A percentile compares a stretch with the other conserved stretches of the same genome.
phyloP scores from a whole-genome alignment of 2,329 filamentous ascomycete species.

The Colletotrichum sp. region DNA sequence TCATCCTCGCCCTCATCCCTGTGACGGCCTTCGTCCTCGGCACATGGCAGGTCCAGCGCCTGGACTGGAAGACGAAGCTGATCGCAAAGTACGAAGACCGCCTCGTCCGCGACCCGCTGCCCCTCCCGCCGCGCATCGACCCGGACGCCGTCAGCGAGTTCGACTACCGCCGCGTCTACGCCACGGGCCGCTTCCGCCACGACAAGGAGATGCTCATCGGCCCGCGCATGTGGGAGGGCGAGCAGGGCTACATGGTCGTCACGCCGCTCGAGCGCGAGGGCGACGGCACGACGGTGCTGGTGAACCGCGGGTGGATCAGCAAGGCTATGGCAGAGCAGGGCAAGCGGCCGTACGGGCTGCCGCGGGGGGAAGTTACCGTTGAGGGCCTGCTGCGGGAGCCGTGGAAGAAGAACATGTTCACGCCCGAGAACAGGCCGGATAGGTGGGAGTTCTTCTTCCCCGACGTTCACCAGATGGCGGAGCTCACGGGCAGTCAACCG shows the following conservation, averaged over 20 bases:
- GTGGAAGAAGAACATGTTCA: constrained; percentile 98
- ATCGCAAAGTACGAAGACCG: constrained; percentile 93
- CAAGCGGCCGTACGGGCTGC: constrained; percentile 70
- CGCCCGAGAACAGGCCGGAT: constrained; percentile 85
- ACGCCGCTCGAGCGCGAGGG: constrained; percentile 83
- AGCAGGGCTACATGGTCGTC: constrained; percentile 89
- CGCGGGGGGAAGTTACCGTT: constrained; percentile 74
- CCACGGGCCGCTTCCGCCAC: constrained; percentile 77
- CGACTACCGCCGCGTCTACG: constrained; percentile 85
- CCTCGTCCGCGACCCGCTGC: constrained; percentile 82
- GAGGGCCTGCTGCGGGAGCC: constrained; percentile 87
- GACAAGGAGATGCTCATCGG: constrained; percentile 97
- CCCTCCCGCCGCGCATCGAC: constrained; percentile 83
- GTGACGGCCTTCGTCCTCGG: constrained; percentile 89
- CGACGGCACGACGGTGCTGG: constrained; percentile 72
- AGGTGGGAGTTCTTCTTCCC: constrained; percentile 93
- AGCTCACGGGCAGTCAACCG: constrained; percentile 78
- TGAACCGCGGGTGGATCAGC: constrained; percentile 91
- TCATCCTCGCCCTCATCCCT: constrained; percentile 86
- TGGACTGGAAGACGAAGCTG: constrained; percentile 92
- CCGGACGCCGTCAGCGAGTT: constrained; percentile 84
- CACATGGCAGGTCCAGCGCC: constrained; percentile 92
- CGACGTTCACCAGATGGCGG: constrained; percentile 91
- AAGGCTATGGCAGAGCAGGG: constrained; percentile 74
- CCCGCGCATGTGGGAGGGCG: constrained; percentile 85